Base-by-base conservation (phyloP, 441 rosid species). In the Croton setiger region DNA sequence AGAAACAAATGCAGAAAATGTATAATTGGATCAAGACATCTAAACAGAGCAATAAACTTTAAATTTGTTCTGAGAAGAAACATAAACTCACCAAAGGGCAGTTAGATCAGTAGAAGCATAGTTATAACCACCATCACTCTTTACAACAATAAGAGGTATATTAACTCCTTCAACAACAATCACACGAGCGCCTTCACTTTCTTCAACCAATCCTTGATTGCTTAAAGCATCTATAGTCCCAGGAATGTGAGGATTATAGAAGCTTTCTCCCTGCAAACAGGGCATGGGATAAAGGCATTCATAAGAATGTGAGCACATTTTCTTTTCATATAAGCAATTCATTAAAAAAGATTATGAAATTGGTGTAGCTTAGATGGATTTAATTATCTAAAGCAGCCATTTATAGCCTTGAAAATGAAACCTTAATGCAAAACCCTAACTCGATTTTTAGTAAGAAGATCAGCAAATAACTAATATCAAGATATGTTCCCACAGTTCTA, bases 81-180 rank as follows among this genome's bases (percentile, higher is more conserved):
- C 6, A 33, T 33, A 18, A 11, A 78, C 92, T 72, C 70, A 94
- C 99, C 99, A 90, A 71, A 94, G 86, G 68, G 99, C 97, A 76
- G 99, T 9, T 33, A 94, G 78, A 78, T 94, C 98, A 64, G 98
- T 92, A 55, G 98, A 88, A 52, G 97, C 98, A 78, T 94, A 94
- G 79, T 90, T 92, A 83, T 71, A 94, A 69, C 97, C 98, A 53
- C 98, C 99, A 69, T 92, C 98, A 73, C 90, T 90, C 91, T 94
- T 94, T 73, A 94, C 90, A 71, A 92, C 88, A 45, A 94, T 94
- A 76, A 92, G 90, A 64, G 99, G 99, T 72, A 87, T 90, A 63
- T 83, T 82, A 70, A 69, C 35, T 60, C 97, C 97, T 73, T 90
- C 94, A 39, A 90, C 15, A 67, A 82, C 80, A 66, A 94, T 90